Conservation (phyloP, 225 moss, liverwort and hornwort species). For the Rhytidiadelphus loreus region DNA sequence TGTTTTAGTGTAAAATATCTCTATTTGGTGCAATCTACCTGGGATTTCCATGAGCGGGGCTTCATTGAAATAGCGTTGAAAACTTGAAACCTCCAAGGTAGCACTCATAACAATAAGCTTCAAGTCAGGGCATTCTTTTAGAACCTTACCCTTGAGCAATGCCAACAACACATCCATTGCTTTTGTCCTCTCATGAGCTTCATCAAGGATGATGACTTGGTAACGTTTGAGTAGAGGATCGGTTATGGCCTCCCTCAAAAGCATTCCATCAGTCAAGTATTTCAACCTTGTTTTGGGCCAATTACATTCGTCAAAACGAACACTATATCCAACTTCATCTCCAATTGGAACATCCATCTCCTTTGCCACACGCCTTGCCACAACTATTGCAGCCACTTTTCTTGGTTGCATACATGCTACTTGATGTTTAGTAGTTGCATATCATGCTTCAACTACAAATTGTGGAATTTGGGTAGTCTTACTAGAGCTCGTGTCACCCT, state of each 20-base stretch:
- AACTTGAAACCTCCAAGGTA: slow-evolving; percentile 41
- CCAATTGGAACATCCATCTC: slow-evolving; percentile 56
- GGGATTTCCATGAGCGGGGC: slow-evolving; percentile 34
- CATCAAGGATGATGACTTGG: slow-evolving; percentile 51
- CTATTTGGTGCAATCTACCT: slow-evolving; percentile 27
- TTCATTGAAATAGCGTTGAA: slow-evolving; percentile 38
- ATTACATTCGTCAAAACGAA: slow-evolving; percentile 49
- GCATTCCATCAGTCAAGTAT: slow-evolving; percentile 59
- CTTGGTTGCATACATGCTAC: slow-evolving; percentile 46
- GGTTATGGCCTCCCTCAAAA: slow-evolving; percentile 40
- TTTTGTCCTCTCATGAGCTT: slow-evolving; percentile 42
- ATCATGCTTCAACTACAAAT: slow-evolving; percentile 54
- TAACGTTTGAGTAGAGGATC: slow-evolving; percentile 37
- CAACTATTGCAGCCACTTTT: slow-evolving; percentile 31
- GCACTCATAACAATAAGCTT: slow-evolving; percentile 59
- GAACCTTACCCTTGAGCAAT: slow-evolving; percentile 19
- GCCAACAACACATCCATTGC: slow-evolving; percentile 38
- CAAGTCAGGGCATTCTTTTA: slow-evolving; percentile 17
- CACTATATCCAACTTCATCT: slow-evolving; percentile 45
- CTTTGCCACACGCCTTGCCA: slow-evolving; percentile 41
- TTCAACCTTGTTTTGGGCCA: slow-evolving; percentile 26
- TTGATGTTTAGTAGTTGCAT: slow-evolving; percentile 17
- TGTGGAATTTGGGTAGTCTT: slow-evolving; percentile 61
- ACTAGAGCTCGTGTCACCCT: slow-evolving; percentile 40
- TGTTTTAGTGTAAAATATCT: slow-evolving; percentile 28